Evolutionary conservation across 2,329 filamentous ascomycete species (phyloP).

Genomic region (Lasiodiplodia sp.): DNA sequence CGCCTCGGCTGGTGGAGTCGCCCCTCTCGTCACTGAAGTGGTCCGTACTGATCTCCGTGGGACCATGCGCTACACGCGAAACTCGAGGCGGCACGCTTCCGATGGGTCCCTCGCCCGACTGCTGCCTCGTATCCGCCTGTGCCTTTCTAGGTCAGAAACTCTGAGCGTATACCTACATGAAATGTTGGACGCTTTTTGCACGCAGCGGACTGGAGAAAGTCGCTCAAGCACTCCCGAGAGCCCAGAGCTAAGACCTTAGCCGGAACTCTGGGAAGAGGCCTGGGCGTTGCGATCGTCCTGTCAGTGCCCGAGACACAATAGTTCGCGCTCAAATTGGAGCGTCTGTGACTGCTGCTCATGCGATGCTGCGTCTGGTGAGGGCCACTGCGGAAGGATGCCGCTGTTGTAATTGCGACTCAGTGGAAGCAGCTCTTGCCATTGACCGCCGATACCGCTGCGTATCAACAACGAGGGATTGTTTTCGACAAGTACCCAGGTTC

Average conservation of each 20-base stretch:
- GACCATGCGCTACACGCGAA: conserved; percentile 14
- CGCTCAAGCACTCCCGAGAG: neutral
- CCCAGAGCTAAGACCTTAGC: conserved; percentile 1
- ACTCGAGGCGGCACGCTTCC: conserved; percentile 10
- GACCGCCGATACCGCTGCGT: too few relatives aligned
- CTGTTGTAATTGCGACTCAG: neutral
- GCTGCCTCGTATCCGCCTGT: conserved; percentile 8
- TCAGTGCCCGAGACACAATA: conserved; percentile 24
- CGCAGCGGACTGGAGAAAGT: neutral
- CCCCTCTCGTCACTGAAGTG: conserved; percentile 5
- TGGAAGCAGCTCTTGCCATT: neutral
- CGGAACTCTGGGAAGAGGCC: neutral
- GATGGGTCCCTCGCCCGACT: neutral
- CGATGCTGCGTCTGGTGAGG: too few relatives aligned
- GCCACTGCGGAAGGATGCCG: neutral
- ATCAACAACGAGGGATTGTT: neutral
- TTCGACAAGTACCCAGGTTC: neutral
- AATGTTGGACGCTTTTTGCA: neutral
- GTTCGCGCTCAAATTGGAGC: conserved; percentile 17
- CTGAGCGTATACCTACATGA: neutral
- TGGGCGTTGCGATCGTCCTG: conserved; percentile 16
- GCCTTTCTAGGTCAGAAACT: neutral
- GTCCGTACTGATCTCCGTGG: conserved; percentile 22
- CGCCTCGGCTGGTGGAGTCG: conserved; percentile 16
- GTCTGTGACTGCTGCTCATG: neutral